These are phyloP conservation scores for Stephania japonica DNA, from an alignment of 164 flowering plant genomes.

Conservation along the genomic window DNA sequence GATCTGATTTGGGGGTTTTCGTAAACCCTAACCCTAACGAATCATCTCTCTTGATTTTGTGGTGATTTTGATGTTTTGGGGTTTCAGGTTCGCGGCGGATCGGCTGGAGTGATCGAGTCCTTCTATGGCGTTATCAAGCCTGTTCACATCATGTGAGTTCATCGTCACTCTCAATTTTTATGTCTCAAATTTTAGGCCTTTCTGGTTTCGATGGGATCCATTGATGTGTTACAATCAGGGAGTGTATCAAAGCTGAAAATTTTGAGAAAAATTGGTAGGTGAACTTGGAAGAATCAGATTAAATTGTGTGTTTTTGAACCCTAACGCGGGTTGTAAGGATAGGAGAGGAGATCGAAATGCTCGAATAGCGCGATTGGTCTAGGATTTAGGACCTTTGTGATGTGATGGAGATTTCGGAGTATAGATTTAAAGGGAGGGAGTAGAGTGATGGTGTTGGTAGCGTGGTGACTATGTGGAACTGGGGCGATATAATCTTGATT, in stretches of 20 bases:
- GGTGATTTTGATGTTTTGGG: not conserved
- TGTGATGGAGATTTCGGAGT: not conserved
- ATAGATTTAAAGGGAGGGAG: not conserved
- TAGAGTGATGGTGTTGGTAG: not conserved
- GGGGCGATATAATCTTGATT: no score
- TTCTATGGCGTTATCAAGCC: constrained; percentile 74
- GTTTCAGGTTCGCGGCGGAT: constrained; percentile 74
- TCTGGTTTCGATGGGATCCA: no score
- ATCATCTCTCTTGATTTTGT: not conserved
- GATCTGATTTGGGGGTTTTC: not conserved
- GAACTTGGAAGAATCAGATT: not conserved
- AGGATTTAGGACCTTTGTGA: not conserved
- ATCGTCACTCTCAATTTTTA: not conserved
- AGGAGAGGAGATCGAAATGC: no score
- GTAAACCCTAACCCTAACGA: not conserved
- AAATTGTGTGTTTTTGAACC: no score
- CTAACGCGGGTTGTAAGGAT: no score
- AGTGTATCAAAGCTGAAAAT: not conserved
- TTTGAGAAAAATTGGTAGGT: no score
- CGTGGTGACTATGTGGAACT: not conserved
- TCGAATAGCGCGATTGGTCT: no score
- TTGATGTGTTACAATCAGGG: not conserved
- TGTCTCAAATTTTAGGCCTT: no score
- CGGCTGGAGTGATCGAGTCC: constrained; percentile 82
- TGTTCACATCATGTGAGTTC: constrained; percentile 51